Conservation (phyloP, 306 rosid species). For the Trifolium fragiferum region DNA sequence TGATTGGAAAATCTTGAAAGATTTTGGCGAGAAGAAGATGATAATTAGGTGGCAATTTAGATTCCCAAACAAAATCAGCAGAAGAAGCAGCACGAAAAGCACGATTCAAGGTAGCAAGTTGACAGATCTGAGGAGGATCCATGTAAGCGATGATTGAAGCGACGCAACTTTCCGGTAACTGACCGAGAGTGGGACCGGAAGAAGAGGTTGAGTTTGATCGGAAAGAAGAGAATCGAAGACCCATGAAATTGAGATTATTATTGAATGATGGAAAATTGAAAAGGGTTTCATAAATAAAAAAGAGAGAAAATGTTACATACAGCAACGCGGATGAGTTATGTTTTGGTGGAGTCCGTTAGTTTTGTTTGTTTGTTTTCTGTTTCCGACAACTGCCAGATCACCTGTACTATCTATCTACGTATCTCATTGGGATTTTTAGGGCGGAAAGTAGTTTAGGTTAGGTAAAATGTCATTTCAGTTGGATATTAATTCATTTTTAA, state of each 20-base stretch:
- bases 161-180: conserved; percentile 82
- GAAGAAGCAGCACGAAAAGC: conserved; percentile 84
- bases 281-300: background rate
- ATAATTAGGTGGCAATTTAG: conserved; percentile 79
- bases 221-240: background rate
- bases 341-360: too few relatives aligned
- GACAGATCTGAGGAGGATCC: conserved; percentile 82
- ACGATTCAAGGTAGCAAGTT: conserved; percentile 67
- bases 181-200: conserved; percentile 49
- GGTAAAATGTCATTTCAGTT: too few relatives aligned
- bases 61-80: conserved; percentile 95
- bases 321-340: too few relatives aligned
- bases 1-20: conserved; percentile 44
- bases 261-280: too few relatives aligned
- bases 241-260: conserved; percentile 22
- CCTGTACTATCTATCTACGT: too few relatives aligned
- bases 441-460: too few relatives aligned
- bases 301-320: too few relatives aligned
- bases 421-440: too few relatives aligned
- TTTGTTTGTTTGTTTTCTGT: too few relatives aligned
- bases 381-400: too few relatives aligned
- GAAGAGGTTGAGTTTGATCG: background rate
- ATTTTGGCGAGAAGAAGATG: conserved; percentile 46
- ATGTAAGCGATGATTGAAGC: conserved; percentile 64
- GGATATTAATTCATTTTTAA: too few relatives aligned